Evolutionary conservation across 106 monocot genomes (phyloP).

Genomic region (Dioscorea dumetorum): DNA sequence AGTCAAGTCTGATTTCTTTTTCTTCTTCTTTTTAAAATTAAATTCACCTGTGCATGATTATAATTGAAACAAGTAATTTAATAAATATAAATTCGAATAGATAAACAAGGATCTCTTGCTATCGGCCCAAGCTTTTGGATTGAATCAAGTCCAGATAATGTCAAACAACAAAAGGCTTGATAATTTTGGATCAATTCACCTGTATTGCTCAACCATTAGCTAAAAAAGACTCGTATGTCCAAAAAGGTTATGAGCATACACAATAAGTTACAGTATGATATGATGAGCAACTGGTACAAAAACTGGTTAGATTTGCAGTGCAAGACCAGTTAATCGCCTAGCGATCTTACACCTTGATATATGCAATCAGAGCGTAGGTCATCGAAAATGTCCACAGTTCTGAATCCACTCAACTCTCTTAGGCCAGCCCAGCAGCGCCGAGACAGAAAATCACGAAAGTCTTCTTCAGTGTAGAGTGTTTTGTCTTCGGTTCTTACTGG

Average conservation of each 20-base stretch:
- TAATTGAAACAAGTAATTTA: too few species aligned
- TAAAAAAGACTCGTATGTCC: neutral
- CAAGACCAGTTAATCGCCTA: slow-evolving; percentile 23
- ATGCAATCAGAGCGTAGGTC: slow-evolving; percentile 65
- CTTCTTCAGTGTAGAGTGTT: slow-evolving; percentile 81
- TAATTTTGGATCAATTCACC: neutral
- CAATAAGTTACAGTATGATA: neutral
- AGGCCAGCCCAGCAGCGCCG: slow-evolving; percentile 65
- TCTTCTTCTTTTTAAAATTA: too few species aligned
- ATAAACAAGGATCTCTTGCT: too few species aligned
- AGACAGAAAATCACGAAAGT: slow-evolving; percentile 67
- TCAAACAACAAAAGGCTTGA: neutral
- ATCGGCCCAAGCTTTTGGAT: too few species aligned
- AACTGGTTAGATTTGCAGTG: too few species aligned
- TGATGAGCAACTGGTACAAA: too few species aligned
- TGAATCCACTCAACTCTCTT: slow-evolving; percentile 64
- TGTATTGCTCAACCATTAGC: neutral
- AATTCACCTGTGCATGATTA: too few species aligned
- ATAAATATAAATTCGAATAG: too few species aligned
- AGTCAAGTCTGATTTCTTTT: too few species aligned
- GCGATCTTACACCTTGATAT: slow-evolving; percentile 69
- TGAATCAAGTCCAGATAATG: too few species aligned
- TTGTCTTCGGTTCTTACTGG: slow-evolving; percentile 67
- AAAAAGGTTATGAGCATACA: neutral
- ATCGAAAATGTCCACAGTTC: slow-evolving; percentile 49